phyloP scores from a whole-genome alignment of 75 land plant genomes.

The Selaginella moellendorffii region DNA sequence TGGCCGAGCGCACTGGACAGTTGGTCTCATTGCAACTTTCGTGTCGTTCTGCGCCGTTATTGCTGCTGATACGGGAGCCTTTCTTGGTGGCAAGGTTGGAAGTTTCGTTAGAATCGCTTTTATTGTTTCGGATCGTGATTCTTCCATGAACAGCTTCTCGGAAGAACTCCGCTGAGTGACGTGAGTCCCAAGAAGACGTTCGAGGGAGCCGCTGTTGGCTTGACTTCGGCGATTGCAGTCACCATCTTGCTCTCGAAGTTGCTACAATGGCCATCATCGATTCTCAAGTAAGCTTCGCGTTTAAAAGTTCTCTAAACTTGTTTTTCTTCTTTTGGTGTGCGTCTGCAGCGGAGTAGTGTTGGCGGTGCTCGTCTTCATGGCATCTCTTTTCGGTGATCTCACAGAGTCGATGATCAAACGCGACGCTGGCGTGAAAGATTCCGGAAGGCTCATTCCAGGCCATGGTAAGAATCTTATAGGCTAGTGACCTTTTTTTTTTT shows the following conservation, averaged over 20 bases:
- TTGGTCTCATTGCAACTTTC: constrained; percentile 82
- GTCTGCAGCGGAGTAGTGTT: constrained; percentile 52
- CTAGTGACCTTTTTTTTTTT: background rate
- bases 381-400: constrained; percentile 90
- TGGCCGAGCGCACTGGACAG: constrained; percentile 76
- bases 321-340: background rate
- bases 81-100: constrained; percentile 78
- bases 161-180: constrained; percentile 64
- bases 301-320: background rate
- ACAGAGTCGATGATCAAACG: constrained; percentile 94
- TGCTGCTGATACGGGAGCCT: constrained; percentile 94
- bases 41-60: constrained; percentile 72
- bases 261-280: constrained; percentile 74
- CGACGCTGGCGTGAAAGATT: constrained; percentile 98
- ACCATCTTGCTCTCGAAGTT: constrained; percentile 46
- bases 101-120: too few species aligned
- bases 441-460: constrained; percentile 88
- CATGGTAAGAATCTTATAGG: constrained; percentile 46
- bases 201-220: constrained; percentile 79
- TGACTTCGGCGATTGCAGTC: constrained; percentile 53
- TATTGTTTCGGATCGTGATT: background rate
- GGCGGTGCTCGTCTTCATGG: constrained; percentile 71
- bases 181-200: constrained; percentile 96
- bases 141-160: constrained; percentile 47
- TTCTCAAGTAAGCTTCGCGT: constrained; percentile 47